These are phyloP conservation scores for Ceratobasidium sp. DNA, from an alignment of 1,284 basidiomycete genomes.

Conservation along the genomic window DNA sequence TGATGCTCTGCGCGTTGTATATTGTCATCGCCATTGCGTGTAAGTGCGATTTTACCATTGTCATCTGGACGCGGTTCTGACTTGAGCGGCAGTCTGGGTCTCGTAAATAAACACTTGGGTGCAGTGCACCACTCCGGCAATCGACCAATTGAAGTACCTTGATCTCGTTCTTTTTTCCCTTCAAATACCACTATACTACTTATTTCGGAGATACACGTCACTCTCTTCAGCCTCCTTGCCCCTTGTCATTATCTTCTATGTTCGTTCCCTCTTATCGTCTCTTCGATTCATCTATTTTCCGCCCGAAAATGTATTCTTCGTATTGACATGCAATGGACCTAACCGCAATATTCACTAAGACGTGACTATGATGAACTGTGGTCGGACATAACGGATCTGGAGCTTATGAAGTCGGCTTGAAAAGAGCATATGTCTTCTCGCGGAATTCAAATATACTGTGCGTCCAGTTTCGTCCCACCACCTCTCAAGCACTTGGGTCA, in stretches of 20 bases:
- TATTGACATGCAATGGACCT: conserved; percentile 6
- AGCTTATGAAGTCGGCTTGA: no score
- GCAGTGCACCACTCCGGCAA: not conserved
- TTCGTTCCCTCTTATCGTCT: not conserved
- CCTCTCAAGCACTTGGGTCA: not conserved
- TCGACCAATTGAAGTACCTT: not conserved
- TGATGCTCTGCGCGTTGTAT: conserved; percentile 73
- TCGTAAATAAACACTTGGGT: conserved; percentile 21
- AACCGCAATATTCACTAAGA: no score
- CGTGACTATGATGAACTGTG: no score
- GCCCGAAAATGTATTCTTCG: conserved; percentile 14
- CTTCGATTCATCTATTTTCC: not conserved
- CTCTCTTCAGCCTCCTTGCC: conserved; percentile 3
- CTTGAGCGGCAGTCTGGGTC: conserved; percentile 38
- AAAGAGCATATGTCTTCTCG: not conserved
- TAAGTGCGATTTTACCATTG: conserved; percentile 46
- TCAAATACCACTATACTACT: conserved; percentile 19
- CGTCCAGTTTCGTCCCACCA: not conserved
- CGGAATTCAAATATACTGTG: not conserved
- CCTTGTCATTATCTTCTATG: not conserved
- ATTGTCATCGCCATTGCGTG: conserved; percentile 65
- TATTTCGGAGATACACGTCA: conserved; percentile 9
- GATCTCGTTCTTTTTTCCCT: not conserved
- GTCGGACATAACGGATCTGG: no score
- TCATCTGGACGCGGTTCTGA: not conserved